Evolutionary conservation across 2,329 filamentous ascomycete genomes (phyloP).

Genomic region (Westerdykella sp.): DNA sequence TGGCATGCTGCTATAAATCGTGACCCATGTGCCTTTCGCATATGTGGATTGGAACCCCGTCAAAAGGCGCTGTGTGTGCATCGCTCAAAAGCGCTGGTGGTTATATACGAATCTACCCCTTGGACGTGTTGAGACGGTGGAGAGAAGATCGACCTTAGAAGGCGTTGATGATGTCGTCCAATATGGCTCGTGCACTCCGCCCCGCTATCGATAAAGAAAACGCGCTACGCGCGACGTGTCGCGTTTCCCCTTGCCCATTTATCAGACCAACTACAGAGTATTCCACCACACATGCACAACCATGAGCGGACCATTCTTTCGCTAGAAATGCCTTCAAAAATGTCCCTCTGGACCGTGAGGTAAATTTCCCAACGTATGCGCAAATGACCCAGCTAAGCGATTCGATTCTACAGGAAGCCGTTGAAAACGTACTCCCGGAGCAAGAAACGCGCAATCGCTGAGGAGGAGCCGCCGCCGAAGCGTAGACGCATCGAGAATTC

Average conservation of each 20-base stretch:
- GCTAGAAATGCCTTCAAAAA: conserved; percentile 7
- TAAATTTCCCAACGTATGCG: conserved; percentile 7
- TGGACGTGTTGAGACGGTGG: too few species aligned
- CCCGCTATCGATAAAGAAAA: too few species aligned
- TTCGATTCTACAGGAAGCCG: conserved; percentile 23
- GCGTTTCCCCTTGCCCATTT: background rate
- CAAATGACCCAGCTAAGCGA: conserved; percentile 10
- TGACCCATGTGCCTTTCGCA: too few species aligned
- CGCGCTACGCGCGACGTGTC: background rate
- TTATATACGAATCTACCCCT: too few species aligned
- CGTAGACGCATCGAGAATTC: conserved; percentile 30
- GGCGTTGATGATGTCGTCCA: too few species aligned
- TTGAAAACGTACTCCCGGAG: conserved; percentile 35
- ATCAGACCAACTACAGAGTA: background rate
- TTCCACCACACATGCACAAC: too few species aligned
- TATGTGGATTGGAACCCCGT: too few species aligned
- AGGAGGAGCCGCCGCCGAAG: conserved; percentile 32
- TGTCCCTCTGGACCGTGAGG: conserved; percentile 22
- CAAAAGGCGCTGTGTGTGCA: too few species aligned
- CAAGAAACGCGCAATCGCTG: conserved; percentile 21
- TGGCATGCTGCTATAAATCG: too few species aligned
- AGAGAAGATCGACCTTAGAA: too few species aligned
- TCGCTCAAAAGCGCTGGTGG: too few species aligned
- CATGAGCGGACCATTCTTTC: background rate
- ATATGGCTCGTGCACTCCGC: too few species aligned